Base-by-base conservation (phyloP, 768 basidiomycete genomes). In the Lentinula sp. region DNA sequence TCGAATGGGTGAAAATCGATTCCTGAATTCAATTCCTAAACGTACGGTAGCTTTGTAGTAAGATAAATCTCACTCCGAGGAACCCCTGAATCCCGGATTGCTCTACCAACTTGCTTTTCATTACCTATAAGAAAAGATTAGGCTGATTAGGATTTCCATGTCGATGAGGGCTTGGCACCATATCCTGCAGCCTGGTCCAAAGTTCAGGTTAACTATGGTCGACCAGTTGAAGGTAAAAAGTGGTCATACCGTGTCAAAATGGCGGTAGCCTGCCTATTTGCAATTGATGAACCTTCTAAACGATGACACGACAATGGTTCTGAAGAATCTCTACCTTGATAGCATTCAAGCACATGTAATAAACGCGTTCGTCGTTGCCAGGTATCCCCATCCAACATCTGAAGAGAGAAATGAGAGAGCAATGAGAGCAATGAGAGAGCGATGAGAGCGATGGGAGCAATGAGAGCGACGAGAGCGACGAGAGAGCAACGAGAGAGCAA, bases 21-120 rank as follows among this genome's bases (percentile, higher is more conserved):
- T 3, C 23, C 6, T 32, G 16, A 9, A 32, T 34, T 13, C 2
- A n/a, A 34, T 15, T 40, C 21, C 8, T 7, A 46, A 49, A 42
- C 72, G 40, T 57, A 77, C 76, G 70, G 67, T 35, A 83, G 69
- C 64, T 84, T 84, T 16, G 83, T 83, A 5, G 80, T 81, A 10
- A 84, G 64, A 66, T 76, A 84, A 42, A 84, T 70, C 34, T 80
- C 73, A 23, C 68, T 69, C 46, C 80, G 73, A 4, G 80, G 75
- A n/a, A 81, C 70, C 1, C 74, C 75, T 28, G 78, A 79, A 18
- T 74, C 78, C 11, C 75, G 70, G 46, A 85, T 74, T 2, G 78
- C 81, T 34, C 67, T 65, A 5, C 82, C 80, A 23, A 83, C 81
- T 10, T 68, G 63, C 63, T 74, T 67, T 66, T 84, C 84, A 60